Evolutionary conservation across 306 rosid genomes (phyloP).

Genomic region (Morella rubra): DNA sequence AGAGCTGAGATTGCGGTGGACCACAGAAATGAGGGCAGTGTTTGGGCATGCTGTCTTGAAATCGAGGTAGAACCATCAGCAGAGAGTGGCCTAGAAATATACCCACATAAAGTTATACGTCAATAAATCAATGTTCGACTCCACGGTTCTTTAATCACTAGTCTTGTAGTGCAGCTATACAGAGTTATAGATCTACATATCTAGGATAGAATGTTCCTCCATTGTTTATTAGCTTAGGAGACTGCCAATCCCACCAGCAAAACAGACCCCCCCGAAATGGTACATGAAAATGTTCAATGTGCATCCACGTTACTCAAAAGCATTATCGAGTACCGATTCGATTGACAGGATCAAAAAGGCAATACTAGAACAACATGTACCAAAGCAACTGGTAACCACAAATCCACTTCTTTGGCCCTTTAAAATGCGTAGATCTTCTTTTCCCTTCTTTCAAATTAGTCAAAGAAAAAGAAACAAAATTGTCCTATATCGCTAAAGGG

Average conservation of each 20-base stretch:
- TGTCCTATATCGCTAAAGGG: too few species aligned
- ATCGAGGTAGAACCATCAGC: background rate
- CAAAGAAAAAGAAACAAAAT: too few species aligned
- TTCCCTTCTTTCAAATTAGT: too few species aligned
- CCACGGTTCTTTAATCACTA: too few species aligned
- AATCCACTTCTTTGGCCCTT: background rate
- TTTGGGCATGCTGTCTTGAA: background rate
- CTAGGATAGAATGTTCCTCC: too few species aligned
- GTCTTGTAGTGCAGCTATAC: too few species aligned
- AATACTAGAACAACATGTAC: background rate
- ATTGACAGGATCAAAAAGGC: background rate
- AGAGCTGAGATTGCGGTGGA: slow-evolving; percentile 24
- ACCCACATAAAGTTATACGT: too few species aligned
- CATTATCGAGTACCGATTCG: background rate
- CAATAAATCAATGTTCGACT: too few species aligned
- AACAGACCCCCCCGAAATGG: background rate
- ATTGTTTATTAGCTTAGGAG: background rate
- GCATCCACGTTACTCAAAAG: background rate
- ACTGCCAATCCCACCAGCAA: background rate
- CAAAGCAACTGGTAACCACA: background rate
- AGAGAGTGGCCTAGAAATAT: background rate
- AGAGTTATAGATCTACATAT: too few species aligned
- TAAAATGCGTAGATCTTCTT: too few species aligned
- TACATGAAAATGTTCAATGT: background rate
- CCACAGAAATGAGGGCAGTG: slow-evolving; percentile 6